Percentiles rank a stretch among this genome's conserved stretches.
Evolutionary conservation across 1,284 basidiomycete species (phyloP).

Genomic region (Termitomyces sp.): DNA sequence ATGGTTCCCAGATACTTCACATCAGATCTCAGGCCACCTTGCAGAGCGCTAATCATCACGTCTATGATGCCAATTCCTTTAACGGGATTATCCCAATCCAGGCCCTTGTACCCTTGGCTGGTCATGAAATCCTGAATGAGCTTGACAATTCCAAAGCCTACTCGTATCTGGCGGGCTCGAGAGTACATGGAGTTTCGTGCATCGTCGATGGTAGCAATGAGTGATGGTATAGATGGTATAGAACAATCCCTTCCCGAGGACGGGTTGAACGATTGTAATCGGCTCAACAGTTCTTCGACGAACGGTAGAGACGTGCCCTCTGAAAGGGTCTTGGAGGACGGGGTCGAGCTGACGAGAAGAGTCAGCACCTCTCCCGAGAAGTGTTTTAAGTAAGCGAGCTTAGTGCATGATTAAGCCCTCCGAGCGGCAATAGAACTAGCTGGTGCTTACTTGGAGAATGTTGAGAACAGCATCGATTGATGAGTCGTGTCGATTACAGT

Average conservation of each 20-base stretch:
- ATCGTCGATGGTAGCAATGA: constrained; percentile 32
- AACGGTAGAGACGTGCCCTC: constrained; percentile 31
- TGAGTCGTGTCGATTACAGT: constrained; percentile 45
- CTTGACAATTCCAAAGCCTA: constrained; percentile 43
- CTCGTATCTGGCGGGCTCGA: constrained; percentile 32
- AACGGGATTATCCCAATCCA: constrained; percentile 20
- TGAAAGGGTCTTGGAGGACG: constrained; percentile 19
- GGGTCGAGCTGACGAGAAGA: constrained; percentile 34
- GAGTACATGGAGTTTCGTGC: constrained; percentile 34
- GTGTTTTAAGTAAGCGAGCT: constrained; percentile 66
- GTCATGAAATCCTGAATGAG: constrained; percentile 39
- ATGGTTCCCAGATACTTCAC: constrained; percentile 39
- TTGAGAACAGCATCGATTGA: constrained; percentile 53
- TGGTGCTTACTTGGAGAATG: constrained; percentile 49
- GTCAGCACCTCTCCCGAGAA: constrained; percentile 54
- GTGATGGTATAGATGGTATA: constrained; percentile 17
- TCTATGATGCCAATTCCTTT: constrained; percentile 18
- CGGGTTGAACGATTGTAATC: constrained; percentile 23
- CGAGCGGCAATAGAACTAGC: neutral
- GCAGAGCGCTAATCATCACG: constrained; percentile 29
- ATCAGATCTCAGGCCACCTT: constrained; percentile 37
- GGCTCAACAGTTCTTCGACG: constrained; percentile 35
- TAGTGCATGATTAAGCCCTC: neutral
- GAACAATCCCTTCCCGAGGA: constrained; percentile 18
- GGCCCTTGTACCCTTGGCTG: constrained; percentile 34